Evolutionary conservation across 2,329 filamentous ascomycete species (phyloP).

Genomic region (Thermomyces lanuginosus): DNA sequence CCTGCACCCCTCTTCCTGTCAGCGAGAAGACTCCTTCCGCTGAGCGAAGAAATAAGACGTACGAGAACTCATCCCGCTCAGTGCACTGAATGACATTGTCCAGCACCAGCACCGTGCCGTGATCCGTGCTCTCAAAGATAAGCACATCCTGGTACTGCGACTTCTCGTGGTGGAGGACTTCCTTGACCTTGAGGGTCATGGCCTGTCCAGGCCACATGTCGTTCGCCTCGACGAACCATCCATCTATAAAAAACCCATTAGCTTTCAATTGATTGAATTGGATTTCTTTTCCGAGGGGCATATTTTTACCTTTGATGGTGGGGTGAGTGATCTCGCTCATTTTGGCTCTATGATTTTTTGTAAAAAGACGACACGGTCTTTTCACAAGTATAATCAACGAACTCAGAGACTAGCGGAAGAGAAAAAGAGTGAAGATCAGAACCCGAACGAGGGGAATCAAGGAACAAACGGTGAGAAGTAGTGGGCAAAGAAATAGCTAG

Average conservation of each 20-base stretch:
- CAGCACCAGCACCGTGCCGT: slow-evolving; percentile 88
- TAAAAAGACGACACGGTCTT: not conserved
- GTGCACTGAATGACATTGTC: slow-evolving; percentile 99
- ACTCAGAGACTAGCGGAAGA: slow-evolving; percentile 11
- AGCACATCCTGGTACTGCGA: slow-evolving; percentile 98
- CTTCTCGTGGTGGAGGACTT: slow-evolving; percentile 98
- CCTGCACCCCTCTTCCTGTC: slow-evolving; percentile 15
- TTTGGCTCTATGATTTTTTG: slow-evolving; percentile 15
- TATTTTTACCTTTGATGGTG: slow-evolving; percentile 56
- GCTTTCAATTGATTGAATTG: not conserved
- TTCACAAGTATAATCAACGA: slow-evolving; percentile 7
- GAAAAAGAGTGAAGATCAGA: slow-evolving; percentile 8
- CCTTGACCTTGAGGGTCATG: slow-evolving; percentile 95
- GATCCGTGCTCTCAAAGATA: slow-evolving; percentile 95
- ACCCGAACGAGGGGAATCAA: slow-evolving; percentile 1
- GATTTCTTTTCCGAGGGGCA: too few species aligned
- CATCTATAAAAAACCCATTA: too few species aligned
- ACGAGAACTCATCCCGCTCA: slow-evolving; percentile 94
- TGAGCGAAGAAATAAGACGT: slow-evolving; percentile 16
- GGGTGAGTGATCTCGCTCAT: slow-evolving; percentile 60
- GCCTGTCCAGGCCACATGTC: slow-evolving; percentile 99
- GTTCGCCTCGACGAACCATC: slow-evolving; percentile 98
- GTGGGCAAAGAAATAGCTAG: slow-evolving; percentile 1
- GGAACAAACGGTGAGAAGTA: not conserved
- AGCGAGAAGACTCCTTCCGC: not conserved